Evolutionary conservation across 78 protist genomes (phyloP).

Genomic region (Tieghemostelium lacteum): DNA sequence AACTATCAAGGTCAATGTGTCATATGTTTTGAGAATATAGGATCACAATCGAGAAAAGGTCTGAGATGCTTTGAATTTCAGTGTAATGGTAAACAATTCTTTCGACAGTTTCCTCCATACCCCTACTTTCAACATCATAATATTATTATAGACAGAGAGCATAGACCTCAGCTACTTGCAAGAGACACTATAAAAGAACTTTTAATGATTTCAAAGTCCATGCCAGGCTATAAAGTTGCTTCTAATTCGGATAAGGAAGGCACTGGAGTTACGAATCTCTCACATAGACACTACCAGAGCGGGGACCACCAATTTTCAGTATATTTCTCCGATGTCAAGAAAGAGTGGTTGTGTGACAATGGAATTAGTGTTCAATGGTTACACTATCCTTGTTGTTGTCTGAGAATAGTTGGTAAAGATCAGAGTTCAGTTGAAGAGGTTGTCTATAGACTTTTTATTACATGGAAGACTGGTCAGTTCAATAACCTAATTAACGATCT

Average conservation of each 20-base stretch:
- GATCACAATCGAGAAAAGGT: slow-evolving; percentile 55
- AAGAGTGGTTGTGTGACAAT: not conserved
- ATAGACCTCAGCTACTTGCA: slow-evolving; percentile 5
- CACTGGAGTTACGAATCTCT: slow-evolving; percentile 57
- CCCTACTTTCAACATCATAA: slow-evolving; percentile 59
- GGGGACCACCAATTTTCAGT: slow-evolving; percentile 53
- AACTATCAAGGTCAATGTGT: slow-evolving; percentile 70
- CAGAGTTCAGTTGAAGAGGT: not conserved
- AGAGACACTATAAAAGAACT: slow-evolving; percentile 30
- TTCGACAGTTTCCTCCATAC: slow-evolving; percentile 71
- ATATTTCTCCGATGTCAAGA: not conserved
- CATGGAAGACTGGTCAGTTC: slow-evolving; percentile 35
- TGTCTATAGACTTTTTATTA: not conserved
- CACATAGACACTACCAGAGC: slow-evolving; percentile 65
- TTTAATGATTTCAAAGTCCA: slow-evolving; percentile 23
- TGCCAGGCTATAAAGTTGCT: slow-evolving; percentile 71
- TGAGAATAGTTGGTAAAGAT: slow-evolving; percentile 6
- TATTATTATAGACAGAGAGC: slow-evolving; percentile 41
- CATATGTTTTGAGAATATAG: slow-evolving; percentile 69
- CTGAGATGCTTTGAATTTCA: slow-evolving; percentile 44
- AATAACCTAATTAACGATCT: not conserved
- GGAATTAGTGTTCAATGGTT: slow-evolving; percentile 14
- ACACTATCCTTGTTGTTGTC: slow-evolving; percentile 62
- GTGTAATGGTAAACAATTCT: not conserved
- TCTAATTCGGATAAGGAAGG: slow-evolving; percentile 60